Evolutionary conservation across 2,329 filamentous ascomycete genomes (phyloP).

Genomic region (Penicillium sp.): DNA sequence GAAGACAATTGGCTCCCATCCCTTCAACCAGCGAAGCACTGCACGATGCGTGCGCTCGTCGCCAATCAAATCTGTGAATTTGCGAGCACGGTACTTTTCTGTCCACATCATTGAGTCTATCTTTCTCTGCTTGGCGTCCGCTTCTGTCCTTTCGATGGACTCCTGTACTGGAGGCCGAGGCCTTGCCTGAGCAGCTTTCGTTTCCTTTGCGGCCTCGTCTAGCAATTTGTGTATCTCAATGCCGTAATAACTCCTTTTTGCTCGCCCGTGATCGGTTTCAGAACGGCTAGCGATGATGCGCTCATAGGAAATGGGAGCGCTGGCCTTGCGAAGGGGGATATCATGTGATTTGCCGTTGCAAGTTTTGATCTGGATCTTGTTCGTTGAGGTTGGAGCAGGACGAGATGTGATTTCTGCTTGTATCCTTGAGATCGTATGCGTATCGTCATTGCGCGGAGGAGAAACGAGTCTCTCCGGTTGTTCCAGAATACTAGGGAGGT

Average conservation of each 20-base stretch:
- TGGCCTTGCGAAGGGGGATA: constrained; percentile 42
- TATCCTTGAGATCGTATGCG: constrained; percentile 1
- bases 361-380: constrained; percentile 44
- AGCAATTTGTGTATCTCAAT: constrained; percentile 87
- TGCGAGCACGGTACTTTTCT: constrained; percentile 91
- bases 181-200: constrained; percentile 23
- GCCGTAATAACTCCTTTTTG: constrained; percentile 75
- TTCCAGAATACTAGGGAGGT: constrained; percentile 18
- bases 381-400: constrained; percentile 15
- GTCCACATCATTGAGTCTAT: constrained; percentile 70
- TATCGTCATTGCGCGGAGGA: neutral
- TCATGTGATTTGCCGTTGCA: constrained; percentile 52
- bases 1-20: constrained; percentile 92
- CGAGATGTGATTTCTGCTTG: constrained; percentile 12
- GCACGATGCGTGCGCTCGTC: constrained; percentile 91
- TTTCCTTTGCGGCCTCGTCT: constrained; percentile 66
- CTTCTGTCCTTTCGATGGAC: constrained; percentile 34
- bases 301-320: constrained; percentile 51
- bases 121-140: constrained; percentile 31
- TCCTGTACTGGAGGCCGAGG: constrained; percentile 26
- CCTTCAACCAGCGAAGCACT: constrained; percentile 90
- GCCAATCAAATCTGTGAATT: constrained; percentile 89
- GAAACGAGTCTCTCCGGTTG: constrained; percentile 5
- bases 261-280: constrained; percentile 52
- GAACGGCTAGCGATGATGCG: constrained; percentile 57